Evolutionary conservation across 2,329 filamentous ascomycete species (phyloP).

Genomic region (Colletotrichum caudatum): DNA sequence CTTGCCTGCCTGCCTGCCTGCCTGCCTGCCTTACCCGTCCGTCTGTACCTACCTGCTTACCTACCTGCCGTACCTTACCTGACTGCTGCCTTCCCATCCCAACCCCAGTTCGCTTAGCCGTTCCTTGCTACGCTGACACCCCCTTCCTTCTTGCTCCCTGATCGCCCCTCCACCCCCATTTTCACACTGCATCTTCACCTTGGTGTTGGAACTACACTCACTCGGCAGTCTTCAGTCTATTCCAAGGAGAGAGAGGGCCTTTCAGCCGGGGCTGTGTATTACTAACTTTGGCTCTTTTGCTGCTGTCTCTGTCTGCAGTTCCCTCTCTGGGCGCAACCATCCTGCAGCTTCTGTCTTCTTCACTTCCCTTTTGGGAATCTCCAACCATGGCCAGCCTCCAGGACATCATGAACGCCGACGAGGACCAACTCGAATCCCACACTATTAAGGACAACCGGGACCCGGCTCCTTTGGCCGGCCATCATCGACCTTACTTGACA

Average conservation of each 20-base stretch:
- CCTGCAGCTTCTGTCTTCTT: constrained; percentile 32
- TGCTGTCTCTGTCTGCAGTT: constrained; percentile 42
- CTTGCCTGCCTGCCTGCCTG: not conserved
- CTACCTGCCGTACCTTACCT: constrained; percentile 21
- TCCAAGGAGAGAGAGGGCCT: constrained; percentile 46
- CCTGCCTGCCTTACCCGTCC: constrained; percentile 5
- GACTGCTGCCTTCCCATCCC: constrained; percentile 37
- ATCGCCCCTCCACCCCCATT: constrained; percentile 41
- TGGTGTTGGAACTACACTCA: constrained; percentile 48
- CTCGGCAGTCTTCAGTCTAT: constrained; percentile 48
- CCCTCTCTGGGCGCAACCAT: constrained; percentile 26
- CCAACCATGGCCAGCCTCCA: constrained; percentile 66
- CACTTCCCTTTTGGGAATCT: constrained; percentile 56
- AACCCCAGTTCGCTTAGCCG: constrained; percentile 32
- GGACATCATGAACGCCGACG: constrained; percentile 69
- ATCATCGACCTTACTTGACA: constrained; percentile 49
- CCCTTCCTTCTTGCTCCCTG: constrained; percentile 41
- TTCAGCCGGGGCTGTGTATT: constrained; percentile 61
- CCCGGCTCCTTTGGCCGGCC: constrained; percentile 50
- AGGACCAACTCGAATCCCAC: constrained; percentile 58
- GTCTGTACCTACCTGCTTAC: no score
- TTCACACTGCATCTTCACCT: constrained; percentile 43
- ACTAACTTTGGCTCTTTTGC: constrained; percentile 57
- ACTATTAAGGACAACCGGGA: constrained; percentile 60
- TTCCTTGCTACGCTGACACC: constrained; percentile 41